Evolutionary conservation across 2,329 filamentous ascomycete genomes (phyloP).

Genomic region (Lachnellula occidentalis): DNA sequence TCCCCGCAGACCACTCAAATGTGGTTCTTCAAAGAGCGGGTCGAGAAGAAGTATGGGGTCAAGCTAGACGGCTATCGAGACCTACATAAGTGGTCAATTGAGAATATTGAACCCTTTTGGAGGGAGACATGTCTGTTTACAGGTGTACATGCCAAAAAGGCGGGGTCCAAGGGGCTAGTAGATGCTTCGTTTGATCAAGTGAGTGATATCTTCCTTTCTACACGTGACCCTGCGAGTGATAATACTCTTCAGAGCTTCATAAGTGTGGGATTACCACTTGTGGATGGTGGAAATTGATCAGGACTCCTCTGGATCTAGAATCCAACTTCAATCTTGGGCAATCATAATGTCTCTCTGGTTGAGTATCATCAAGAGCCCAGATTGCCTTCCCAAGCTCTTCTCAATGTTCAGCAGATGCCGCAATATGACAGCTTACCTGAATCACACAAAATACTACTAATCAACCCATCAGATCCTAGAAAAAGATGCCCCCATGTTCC

Average conservation of each 20-base stretch:
- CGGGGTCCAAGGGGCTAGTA: neutral
- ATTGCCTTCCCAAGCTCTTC: neutral
- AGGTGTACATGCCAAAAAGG: slow-evolving; percentile 3
- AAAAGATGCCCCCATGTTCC: slow-evolving; percentile 67
- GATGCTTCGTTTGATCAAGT: slow-evolving; percentile 6
- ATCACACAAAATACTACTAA: neutral
- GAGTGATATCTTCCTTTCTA: neutral
- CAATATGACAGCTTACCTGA: too few relatives aligned
- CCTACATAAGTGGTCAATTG: slow-evolving; percentile 78
- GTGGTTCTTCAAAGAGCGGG: slow-evolving; percentile 61
- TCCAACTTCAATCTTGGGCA: too few relatives aligned
- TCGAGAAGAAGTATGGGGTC: slow-evolving; percentile 63
- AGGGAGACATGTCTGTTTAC: slow-evolving; percentile 57
- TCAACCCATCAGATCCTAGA: slow-evolving; percentile 57
- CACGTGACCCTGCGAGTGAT: neutral
- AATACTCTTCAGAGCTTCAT: neutral
- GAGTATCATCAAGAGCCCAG: neutral
- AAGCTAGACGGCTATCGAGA: slow-evolving; percentile 60
- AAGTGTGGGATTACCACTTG: neutral
- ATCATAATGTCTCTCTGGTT: neutral
- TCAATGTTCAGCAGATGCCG: too few relatives aligned
- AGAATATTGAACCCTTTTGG: slow-evolving; percentile 76
- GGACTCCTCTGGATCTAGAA: neutral
- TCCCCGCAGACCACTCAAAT: slow-evolving; percentile 63
- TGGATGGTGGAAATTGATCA: neutral